phyloP scores from a whole-genome alignment of 139 green algal species.

The Coelastrella sp. region DNA sequence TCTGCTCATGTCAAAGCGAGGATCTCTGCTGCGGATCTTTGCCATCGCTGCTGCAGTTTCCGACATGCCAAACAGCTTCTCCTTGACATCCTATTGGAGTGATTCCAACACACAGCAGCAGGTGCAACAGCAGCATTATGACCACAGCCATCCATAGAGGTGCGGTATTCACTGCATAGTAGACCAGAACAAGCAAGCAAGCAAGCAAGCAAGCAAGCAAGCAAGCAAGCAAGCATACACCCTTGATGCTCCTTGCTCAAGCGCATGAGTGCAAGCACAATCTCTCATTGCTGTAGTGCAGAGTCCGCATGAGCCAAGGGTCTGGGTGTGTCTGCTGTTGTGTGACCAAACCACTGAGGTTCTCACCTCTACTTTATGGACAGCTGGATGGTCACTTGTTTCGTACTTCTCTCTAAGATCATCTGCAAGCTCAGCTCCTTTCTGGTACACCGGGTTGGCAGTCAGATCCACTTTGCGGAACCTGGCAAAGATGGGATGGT shows the following conservation, averaged over 20 bases:
- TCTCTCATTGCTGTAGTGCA: no score
- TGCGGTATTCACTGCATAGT: no score
- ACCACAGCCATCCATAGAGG: no score
- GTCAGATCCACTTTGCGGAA: conserved; percentile 44
- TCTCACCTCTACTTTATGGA: conserved; percentile 91
- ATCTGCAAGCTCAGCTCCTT: conserved; percentile 82
- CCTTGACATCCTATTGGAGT: conserved; percentile 86
- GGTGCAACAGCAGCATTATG: no score
- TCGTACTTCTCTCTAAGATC: conserved; percentile 93
- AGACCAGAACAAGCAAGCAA: no score
- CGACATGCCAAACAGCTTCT: conserved; percentile 79
- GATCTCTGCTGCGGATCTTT: conserved; percentile 86
- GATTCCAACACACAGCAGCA: no score
- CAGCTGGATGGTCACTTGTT: conserved; percentile 90
- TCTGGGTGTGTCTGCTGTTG: no score
- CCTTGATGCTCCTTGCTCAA: no score
- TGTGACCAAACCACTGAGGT: background rate
- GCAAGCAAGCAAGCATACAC: no score
- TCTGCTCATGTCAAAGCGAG: conserved; percentile 89
- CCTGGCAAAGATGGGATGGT: conserved; percentile 48
- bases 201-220: no score
- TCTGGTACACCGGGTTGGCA: conserved; percentile 55
- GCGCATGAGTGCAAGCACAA: no score
- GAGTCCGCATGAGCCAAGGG: no score
- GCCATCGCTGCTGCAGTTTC: conserved; percentile 83